Base-by-base conservation (phyloP, 306 rosid species). In the Elaeagnus macrophylla region DNA sequence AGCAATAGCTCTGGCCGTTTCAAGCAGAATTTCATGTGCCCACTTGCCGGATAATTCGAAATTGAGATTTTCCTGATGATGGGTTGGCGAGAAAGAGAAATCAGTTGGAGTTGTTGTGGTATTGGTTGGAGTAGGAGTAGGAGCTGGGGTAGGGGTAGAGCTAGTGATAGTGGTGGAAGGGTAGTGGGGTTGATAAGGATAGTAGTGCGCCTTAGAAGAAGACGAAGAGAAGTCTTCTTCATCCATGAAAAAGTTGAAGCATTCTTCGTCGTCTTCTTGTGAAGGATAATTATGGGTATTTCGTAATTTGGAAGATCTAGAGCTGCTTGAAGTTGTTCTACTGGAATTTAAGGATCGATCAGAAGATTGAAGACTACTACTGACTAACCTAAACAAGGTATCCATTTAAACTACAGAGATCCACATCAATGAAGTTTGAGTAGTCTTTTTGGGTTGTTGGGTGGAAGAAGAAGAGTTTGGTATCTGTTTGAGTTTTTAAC, bases 201-300 rank as follows among this genome's bases (percentile, higher is more conserved):
- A 69, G 56, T 73, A 68, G 78, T 84, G 86, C 59, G 32, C 1
- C 32, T 68, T 87, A 40, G 97, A 87, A 69, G 97, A 80, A 67
- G 94, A 78, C 35, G 97, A 81, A 73, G 94, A 83, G 35, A 83
- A 68, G 77, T 86, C 95, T 80, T 84, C 95, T 61, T 91, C 96
- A 84, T 86, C 97, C 97, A 86, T 91, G 93, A 81, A 86, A 77
- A 82, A 68, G 81, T 78, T 78, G 94, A 86, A 86, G 96, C 97
- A 91, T 91, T 86, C 96, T 86, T 89, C 79, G 58, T 75, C 79
- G 58, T 75, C 67, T 39, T 56, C 67, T 51, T 67, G 68, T 3
- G 75, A 83, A 48, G 57, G 11, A 20, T 56, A 50, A 6, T 57
- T 53, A 42, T 61, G 43, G 44, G 73, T 50, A 47, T 80, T 48